phyloP scores from a whole-genome alignment of 208 protist species.

The Trypanosoma lewisi region DNA sequence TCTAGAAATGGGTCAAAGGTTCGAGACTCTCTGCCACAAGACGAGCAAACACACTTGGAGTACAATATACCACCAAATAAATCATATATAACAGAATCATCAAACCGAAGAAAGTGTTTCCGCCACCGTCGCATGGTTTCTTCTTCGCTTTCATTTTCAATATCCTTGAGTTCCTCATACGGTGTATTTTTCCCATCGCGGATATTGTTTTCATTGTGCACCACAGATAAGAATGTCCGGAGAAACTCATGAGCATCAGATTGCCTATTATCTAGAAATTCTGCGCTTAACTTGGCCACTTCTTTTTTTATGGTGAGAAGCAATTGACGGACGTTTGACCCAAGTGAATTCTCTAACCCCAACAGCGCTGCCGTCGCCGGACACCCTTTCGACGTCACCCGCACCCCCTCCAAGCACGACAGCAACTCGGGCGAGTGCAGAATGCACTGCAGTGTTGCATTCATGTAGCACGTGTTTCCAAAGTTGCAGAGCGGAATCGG shows the following conservation, averaged over 20 bases:
- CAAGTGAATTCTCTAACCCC: slow-evolving; percentile 27
- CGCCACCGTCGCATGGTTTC: slow-evolving; percentile 52
- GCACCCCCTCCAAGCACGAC: slow-evolving; percentile 25
- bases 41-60: slow-evolving; percentile 45
- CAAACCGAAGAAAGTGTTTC: slow-evolving; percentile 39
- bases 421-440: slow-evolving; percentile 56
- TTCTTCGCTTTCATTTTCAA: slow-evolving; percentile 53
- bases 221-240: slow-evolving; percentile 72
- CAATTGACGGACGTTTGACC: slow-evolving; percentile 19
- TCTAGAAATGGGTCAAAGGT: slow-evolving; percentile 82
- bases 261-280: slow-evolving; percentile 77
- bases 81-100: slow-evolving; percentile 80
- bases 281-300: slow-evolving; percentile 59
- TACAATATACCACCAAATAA: slow-evolving; percentile 71
- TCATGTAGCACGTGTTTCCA: slow-evolving; percentile 97
- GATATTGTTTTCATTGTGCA: slow-evolving; percentile 87
- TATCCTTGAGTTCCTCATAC: slow-evolving; percentile 56
- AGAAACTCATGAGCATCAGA: slow-evolving; percentile 92
- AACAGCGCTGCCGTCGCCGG: slow-evolving; percentile 44
- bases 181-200: slow-evolving; percentile 28
- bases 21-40: slow-evolving; percentile 46
- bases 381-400: slow-evolving; percentile 4
- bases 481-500: slow-evolving; percentile 82
- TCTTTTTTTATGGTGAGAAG: slow-evolving; percentile 60
- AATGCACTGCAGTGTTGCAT: slow-evolving; percentile 93